phyloP scores from a whole-genome alignment of 2,329 filamentous ascomycete genomes.

The Sphaerulina musiva region DNA sequence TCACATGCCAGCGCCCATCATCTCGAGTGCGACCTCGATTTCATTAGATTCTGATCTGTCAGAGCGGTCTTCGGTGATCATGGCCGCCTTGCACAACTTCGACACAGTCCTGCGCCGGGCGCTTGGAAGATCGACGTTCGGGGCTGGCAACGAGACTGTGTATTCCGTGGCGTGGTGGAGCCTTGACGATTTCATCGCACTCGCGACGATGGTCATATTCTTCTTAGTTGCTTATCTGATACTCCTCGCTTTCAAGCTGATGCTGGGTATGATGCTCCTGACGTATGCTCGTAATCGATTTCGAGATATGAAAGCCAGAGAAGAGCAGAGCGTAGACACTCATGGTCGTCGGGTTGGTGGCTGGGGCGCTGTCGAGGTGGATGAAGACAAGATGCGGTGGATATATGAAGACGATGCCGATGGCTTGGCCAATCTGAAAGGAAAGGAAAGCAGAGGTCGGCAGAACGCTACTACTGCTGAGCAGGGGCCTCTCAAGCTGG shows the following conservation, averaged over 20 bases:
- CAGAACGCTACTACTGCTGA: conserved; percentile 38
- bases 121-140: conserved; percentile 67
- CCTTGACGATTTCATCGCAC: conserved; percentile 67
- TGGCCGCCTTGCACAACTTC: conserved; percentile 70
- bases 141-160: conserved; percentile 35
- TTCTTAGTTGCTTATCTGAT: conserved; percentile 80
- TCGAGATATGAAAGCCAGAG: conserved; percentile 64
- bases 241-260: conserved; percentile 65
- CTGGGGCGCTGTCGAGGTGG: conserved; percentile 79
- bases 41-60: conserved; percentile 47
- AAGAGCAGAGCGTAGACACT: conserved; percentile 51
- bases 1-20: conserved; percentile 67
- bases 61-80: conserved; percentile 60
- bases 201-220: conserved; percentile 75
- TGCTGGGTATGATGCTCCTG: conserved; percentile 82
- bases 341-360: conserved; percentile 71
- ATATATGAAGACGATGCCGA: conserved; percentile 82
- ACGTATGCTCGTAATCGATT: conserved; percentile 75
- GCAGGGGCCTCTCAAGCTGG: conserved; percentile 52
- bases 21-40: conserved; percentile 60
- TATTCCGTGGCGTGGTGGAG: conserved; percentile 47
- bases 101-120: conserved; percentile 72
- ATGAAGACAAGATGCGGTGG: conserved; percentile 76
- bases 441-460: conserved; percentile 56
- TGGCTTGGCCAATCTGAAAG: conserved; percentile 54